Conservation (phyloP, 352 stramenopile genomes). For the Pythium sp. region DNA sequence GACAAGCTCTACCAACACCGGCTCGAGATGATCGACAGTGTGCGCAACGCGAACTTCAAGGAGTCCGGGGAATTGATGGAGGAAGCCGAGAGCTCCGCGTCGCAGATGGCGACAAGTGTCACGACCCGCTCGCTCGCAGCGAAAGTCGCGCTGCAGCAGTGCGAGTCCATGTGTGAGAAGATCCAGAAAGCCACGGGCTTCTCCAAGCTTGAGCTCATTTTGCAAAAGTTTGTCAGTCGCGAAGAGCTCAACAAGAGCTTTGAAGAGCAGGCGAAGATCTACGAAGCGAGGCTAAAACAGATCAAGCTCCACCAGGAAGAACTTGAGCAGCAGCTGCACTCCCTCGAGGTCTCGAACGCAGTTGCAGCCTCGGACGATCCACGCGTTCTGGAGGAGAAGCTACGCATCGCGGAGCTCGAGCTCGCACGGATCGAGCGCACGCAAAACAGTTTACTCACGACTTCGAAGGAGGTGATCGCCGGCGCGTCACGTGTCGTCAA, state of each 20-base stretch:
- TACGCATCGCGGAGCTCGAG: constrained; percentile 70
- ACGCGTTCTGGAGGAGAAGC: constrained; percentile 61
- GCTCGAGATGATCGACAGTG: constrained; percentile 71
- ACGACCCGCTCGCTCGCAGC: constrained; percentile 56
- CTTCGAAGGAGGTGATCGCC: constrained; percentile 72
- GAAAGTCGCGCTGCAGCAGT: constrained; percentile 77
- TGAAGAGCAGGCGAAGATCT: constrained; percentile 80
- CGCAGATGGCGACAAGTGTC: constrained; percentile 30
- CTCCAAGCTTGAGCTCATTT: constrained; percentile 71
- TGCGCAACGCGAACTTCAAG: constrained; percentile 31
- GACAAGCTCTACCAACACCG: constrained; percentile 68
- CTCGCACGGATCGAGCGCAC: constrained; percentile 61
- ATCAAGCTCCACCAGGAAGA: constrained; percentile 74
- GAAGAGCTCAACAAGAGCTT: constrained; percentile 80
- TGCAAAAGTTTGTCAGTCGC: constrained; percentile 75
- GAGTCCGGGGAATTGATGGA: constrained; percentile 19
- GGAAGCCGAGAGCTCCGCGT: constrained; percentile 21
- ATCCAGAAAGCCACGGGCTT: constrained; percentile 81
- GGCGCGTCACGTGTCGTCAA: constrained; percentile 69
- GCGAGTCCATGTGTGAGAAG: constrained; percentile 79
- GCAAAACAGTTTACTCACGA: constrained; percentile 62
- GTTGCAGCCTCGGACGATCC: constrained; percentile 53
- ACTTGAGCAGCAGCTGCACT: constrained; percentile 66
- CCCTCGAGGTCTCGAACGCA: constrained; percentile 63
- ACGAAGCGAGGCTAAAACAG: constrained; percentile 74